Percentiles rank a stretch among this genome's conserved stretches.
Evolutionary conservation across 2,329 filamentous ascomycete species (phyloP).

Genomic region (Alternaria arborescens): DNA sequence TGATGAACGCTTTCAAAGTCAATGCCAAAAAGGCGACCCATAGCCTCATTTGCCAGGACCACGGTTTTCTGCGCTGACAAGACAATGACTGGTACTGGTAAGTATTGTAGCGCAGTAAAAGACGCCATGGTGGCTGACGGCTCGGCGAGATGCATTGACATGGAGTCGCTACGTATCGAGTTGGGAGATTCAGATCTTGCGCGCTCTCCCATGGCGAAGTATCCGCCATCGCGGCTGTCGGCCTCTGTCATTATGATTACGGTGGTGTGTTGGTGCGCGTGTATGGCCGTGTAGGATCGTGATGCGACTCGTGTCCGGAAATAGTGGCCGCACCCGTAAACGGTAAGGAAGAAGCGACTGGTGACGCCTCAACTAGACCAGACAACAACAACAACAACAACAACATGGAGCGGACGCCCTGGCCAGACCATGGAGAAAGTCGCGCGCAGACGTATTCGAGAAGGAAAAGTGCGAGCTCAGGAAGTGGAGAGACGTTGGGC

Average conservation of each 20-base stretch:
- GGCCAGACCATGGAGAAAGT: constrained; percentile 4
- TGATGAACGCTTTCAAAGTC: constrained; percentile 56
- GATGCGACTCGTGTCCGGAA: constrained; percentile 3
- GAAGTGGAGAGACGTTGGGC: constrained; percentile 12
- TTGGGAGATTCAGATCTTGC: constrained; percentile 35
- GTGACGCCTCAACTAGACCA: constrained; percentile 9
- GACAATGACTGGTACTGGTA: constrained; percentile 76
- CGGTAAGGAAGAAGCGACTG: neutral
- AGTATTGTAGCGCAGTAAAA: constrained; percentile 70
- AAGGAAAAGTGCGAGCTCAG: constrained; percentile 3
- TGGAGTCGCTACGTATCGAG: constrained; percentile 44
- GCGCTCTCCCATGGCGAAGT: constrained; percentile 40
- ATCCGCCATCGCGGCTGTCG: constrained; percentile 32
- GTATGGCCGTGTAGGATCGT: neutral
- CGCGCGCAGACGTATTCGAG: constrained; percentile 1
- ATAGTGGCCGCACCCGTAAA: constrained; percentile 1
- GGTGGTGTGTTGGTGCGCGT: constrained; percentile 8
- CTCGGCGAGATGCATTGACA: constrained; percentile 41
- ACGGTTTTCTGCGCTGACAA: constrained; percentile 74
- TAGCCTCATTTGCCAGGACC: constrained; percentile 77
- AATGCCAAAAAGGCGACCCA: constrained; percentile 73
- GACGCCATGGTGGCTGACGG: constrained; percentile 43
- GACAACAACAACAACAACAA: neutral
- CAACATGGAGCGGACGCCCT: constrained; percentile 6
- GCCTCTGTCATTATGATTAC: constrained; percentile 32